Evolutionary conservation across 2,329 filamentous ascomycete genomes (phyloP).

Genomic region (Sphaceloma murrayae): DNA sequence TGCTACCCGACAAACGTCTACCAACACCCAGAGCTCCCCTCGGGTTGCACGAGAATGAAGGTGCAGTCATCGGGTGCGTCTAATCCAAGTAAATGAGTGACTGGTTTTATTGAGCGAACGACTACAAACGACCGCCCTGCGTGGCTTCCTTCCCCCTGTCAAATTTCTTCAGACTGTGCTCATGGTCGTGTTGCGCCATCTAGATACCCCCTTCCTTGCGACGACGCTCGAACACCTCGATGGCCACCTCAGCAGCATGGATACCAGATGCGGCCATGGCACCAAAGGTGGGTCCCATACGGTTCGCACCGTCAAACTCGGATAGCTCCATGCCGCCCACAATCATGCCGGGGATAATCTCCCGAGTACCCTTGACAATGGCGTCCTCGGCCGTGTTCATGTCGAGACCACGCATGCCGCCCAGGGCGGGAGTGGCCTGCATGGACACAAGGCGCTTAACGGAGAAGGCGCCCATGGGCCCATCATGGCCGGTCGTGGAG

Average conservation of each 20-base stretch:
- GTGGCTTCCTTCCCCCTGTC: background rate
- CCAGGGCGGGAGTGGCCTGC: slow-evolving; percentile 71
- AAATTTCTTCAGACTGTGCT: background rate
- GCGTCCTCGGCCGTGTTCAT: slow-evolving; percentile 89
- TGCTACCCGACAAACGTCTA: too few relatives aligned
- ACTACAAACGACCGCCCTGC: background rate
- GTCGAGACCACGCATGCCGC: slow-evolving; percentile 86
- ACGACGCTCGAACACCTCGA: slow-evolving; percentile 66
- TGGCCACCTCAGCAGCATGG: slow-evolving; percentile 81
- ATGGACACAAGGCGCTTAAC: slow-evolving; percentile 88
- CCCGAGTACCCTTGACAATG: slow-evolving; percentile 83
- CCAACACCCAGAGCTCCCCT: too few relatives aligned
- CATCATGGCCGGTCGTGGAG: slow-evolving; percentile 85
- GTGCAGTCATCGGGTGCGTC: background rate
- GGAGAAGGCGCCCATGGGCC: slow-evolving; percentile 80
- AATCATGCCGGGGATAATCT: slow-evolving; percentile 78
- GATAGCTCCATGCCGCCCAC: slow-evolving; percentile 93
- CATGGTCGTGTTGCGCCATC: too few relatives aligned
- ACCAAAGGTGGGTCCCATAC: slow-evolving; percentile 84
- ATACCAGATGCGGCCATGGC: slow-evolving; percentile 82
- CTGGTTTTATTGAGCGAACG: slow-evolving; percentile 4
- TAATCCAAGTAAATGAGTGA: slow-evolving; percentile 5
- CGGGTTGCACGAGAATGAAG: too few relatives aligned
- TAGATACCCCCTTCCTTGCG: slow-evolving; percentile 57
- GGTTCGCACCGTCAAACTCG: slow-evolving; percentile 77